A percentile compares a stretch with the other conserved stretches of the same genome.
These are phyloP conservation scores for Naganishia friedmannii DNA, from an alignment of 768 basidiomycete genomes.

Conservation along the genomic window DNA sequence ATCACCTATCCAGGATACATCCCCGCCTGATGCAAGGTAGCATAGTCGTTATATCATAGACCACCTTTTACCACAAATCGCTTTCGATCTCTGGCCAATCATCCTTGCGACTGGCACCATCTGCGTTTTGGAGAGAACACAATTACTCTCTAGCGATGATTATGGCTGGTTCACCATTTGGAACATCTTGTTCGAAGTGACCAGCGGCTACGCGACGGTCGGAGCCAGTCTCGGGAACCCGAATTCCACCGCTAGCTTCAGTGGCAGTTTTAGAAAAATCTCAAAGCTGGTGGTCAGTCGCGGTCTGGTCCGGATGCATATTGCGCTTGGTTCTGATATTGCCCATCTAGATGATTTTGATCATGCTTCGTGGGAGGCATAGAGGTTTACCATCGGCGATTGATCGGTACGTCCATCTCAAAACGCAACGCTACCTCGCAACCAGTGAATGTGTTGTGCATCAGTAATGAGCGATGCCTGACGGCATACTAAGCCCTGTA, in stretches of 20 bases:
- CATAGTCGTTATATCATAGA: conserved; percentile 31
- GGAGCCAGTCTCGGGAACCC: conserved; percentile 44
- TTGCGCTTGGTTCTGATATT: neutral
- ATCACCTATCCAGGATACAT: too few species aligned
- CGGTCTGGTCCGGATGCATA: neutral
- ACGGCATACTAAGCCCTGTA: too few species aligned
- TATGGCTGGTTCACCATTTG: conserved; percentile 42
- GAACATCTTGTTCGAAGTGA: conserved; percentile 46
- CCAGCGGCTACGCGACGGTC: conserved; percentile 44
- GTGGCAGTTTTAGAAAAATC: conserved; percentile 32
- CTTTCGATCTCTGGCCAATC: conserved; percentile 50
- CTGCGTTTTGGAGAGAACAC: conserved; percentile 41
- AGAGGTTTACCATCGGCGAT: conserved; percentile 46
- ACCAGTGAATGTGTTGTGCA: too few species aligned
- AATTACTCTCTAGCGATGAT: conserved; percentile 37
- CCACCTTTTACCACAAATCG: conserved; percentile 39
- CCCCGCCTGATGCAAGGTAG: neutral
- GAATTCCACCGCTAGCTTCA: conserved; percentile 26
- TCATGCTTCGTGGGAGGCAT: conserved; percentile 46
- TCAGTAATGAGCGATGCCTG: too few species aligned
- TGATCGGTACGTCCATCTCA: conserved; percentile 28
- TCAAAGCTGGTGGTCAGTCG: conserved; percentile 46
- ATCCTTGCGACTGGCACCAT: conserved; percentile 42
- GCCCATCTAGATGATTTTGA: conserved; percentile 31
- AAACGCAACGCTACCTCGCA: neutral